Base-by-base conservation (phyloP, 805 yeast species). In the Barnettozyma salicaria region DNA sequence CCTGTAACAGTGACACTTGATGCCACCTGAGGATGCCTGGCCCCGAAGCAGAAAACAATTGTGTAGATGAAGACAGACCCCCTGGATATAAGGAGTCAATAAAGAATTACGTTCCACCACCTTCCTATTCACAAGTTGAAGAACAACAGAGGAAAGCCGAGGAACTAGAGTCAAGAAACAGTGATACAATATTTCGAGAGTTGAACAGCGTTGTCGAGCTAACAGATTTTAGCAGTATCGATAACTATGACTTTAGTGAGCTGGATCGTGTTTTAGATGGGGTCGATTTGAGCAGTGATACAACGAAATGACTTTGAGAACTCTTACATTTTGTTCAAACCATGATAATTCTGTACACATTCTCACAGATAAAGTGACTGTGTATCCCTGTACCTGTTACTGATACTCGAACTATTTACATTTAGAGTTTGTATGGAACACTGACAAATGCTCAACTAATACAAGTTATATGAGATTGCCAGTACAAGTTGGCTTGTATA, bases 221-320 rank as follows among this genome's bases (percentile, higher is more conserved):
- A 4, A 48, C 55, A 9, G 42, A 41, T 24, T 50, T 47, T 25
- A 19, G 27, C 3, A 42, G 42, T 4, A 43, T 48, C 6, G 52
- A 50, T 4, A 12, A 25, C n/a, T 48, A 27, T 23, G 47, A 50
- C 20, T 50, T 44, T 31, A 43, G 41, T 4, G 29, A 20, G 10
- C 34, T 50, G 23, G 36, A 38, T 11, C 20, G 23, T 1, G 40
- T 34, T 1, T 34, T 46, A 12, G 41, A 42, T 12, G 42, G 35
- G 4, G 43, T 45, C 8, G 32, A 36, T 23, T 19, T 39, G 20
- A 33, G 26, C 10, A 30, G 22, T 21, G 20, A 20, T 13, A n/a
- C n/a, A n/a, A n/a, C n/a, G n/a, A n/a, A n/a, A n/a, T n/a, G n/a
- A n/a, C n/a, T n/a, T n/a, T n/a, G n/a, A n/a, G n/a, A n/a, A n/a